A percentile compares a stretch with the other conserved stretches of the same genome.
Evolutionary conservation across 106 monocot species (phyloP).

Genomic region (Iris macrosiphon): DNA sequence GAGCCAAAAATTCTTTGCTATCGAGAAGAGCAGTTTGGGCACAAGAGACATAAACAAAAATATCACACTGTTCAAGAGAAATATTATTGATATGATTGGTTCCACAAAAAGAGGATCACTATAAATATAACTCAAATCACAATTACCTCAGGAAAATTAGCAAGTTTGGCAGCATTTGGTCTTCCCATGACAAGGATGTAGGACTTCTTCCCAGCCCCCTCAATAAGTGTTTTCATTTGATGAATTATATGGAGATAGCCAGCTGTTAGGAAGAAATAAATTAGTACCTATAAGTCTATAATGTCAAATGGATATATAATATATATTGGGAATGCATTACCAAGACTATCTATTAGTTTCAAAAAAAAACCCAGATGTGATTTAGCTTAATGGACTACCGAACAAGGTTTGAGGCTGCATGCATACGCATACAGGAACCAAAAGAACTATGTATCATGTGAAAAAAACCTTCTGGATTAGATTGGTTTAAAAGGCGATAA

Average conservation of each 20-base stretch:
- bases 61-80: slow-evolving; percentile 63
- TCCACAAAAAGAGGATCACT: neutral
- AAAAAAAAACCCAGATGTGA: no score
- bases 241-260: slow-evolving; percentile 77
- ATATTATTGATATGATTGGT: neutral
- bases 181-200: slow-evolving; percentile 92
- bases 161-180: slow-evolving; percentile 86
- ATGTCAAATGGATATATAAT: neutral
- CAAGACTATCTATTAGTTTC: neutral
- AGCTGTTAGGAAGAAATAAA: slow-evolving; percentile 34
- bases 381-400: no score
- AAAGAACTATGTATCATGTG: no score
- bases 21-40: slow-evolving; percentile 96
- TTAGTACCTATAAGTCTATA: neutral
- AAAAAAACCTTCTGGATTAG: no score
- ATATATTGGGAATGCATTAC: neutral
- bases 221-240: slow-evolving; percentile 90
- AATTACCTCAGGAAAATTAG: slow-evolving; percentile 95
- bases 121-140: neutral
- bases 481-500: no score
- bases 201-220: slow-evolving; percentile 72
- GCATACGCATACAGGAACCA: no score
- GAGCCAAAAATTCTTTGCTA: slow-evolving; percentile 92
- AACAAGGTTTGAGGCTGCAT: no score
- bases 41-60: slow-evolving; percentile 94